Evolutionary conservation across 2,329 filamentous ascomycete species (phyloP), one percentile per base, ranked within the genome.

Genomic region (Colletotrichum sp.): DNA sequence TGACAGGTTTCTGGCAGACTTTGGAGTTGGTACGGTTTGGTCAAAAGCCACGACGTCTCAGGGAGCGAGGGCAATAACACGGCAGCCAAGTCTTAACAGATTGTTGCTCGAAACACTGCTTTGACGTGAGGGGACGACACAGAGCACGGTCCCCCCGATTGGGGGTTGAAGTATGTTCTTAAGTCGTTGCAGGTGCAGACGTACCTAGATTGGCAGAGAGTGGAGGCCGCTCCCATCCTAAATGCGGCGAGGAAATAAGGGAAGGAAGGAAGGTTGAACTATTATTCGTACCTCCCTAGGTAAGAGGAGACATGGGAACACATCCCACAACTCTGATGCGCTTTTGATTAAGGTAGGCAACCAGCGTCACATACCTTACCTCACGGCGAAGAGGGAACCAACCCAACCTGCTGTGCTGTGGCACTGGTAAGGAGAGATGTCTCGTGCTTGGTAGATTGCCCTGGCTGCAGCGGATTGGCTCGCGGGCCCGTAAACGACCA

Each of bases 91-190:
- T 72, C 26, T 48, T 64, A 18, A 67, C 28, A 36, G 56, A 73
- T 36, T 36, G 16, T 38, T 73, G 65, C 70, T 73, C 73, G 73
- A 76, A 76, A 76, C 73, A 64, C 56, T 73, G 73, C 73, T 65
- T 73, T 70, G 70, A 65, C 58, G 48, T 75, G 70, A 76, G 70
- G 73, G 70, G 70, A 62, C 30, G 10, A 72, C 70, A 38, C 56
- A 38, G 55, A 75, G 73, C 73, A 73, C 73, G 73, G 56, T 8
- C 73, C 69, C 43, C 56, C 26, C 48, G 38, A 56, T 48, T 62
- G 24, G 43, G 56, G 26, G 62, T 60, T 61, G 68, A 48, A 60
- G 38, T 28, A 34, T 34, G 10, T 55, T 52, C 58, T 15, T 28
- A 21, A 48, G 55, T 66, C 28, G 60, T 26, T 61, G 58, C 32